These are phyloP conservation scores for Leptosphaerulina australis DNA, from an alignment of 2,329 filamentous ascomycete species.

Conservation along the genomic window DNA sequence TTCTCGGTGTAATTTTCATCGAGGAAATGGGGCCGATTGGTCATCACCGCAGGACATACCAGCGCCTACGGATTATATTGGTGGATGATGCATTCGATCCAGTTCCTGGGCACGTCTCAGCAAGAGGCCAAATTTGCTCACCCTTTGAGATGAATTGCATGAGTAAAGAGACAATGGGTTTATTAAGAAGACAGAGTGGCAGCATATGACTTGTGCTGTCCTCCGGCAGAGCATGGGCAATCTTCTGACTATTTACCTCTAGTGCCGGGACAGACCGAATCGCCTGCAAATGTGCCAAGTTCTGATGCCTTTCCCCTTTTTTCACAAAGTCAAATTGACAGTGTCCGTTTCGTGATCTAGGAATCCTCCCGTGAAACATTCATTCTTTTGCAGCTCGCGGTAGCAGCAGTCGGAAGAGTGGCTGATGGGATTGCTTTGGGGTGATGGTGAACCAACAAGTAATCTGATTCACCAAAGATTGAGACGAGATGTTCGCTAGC, in stretches of 20 bases:
- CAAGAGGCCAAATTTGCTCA: not conserved
- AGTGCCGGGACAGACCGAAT: not conserved
- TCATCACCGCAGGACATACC: not conserved
- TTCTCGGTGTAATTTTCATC: slow-evolving; percentile 7
- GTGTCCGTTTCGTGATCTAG: no score
- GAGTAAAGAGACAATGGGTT: not conserved
- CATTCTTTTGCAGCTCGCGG: no score
- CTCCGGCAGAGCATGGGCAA: not conserved
- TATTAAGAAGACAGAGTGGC: not conserved
- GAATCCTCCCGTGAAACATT: no score
- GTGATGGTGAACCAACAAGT: no score
- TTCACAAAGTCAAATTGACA: no score
- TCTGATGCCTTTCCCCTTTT: not conserved
- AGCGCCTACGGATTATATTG: not conserved
- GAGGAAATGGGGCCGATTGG: not conserved
- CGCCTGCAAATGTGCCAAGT: not conserved
- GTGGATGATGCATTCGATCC: not conserved
- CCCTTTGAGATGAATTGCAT: not conserved
- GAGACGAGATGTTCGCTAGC: no score
- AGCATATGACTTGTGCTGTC: not conserved
- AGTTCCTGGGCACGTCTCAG: not conserved
- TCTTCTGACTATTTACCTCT: not conserved
- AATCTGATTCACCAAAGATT: no score
- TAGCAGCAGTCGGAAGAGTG: no score
- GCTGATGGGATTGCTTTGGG: no score